A percentile compares a stretch with the other conserved stretches of the same genome.
phyloP scores from a whole-genome alignment of 768 basidiomycete species.

The Gymnopilus dilepis region DNA sequence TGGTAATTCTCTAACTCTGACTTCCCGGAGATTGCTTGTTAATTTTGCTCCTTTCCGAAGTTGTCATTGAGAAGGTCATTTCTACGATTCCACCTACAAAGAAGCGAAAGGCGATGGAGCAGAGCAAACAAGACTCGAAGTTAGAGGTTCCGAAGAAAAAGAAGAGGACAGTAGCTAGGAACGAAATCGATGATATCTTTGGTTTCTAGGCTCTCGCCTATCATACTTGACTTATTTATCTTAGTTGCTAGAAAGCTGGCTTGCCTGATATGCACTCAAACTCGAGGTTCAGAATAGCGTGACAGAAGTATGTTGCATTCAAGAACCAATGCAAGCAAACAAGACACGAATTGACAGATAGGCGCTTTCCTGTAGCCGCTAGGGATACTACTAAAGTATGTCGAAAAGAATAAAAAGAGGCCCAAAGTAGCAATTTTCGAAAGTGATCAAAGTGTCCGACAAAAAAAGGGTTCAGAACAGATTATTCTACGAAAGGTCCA shows the following conservation, averaged over 20 bases:
- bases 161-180: conserved; percentile 45
- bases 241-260: too few species aligned
- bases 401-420: conserved; percentile 18
- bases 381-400: conserved; percentile 25
- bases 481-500: conserved; percentile 37
- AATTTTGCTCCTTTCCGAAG: too few species aligned
- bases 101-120: background rate
- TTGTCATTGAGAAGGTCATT: background rate
- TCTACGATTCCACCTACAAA: too few species aligned
- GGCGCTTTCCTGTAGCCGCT: conserved; percentile 26
- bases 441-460: conserved; percentile 25
- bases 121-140: background rate
- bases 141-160: conserved; percentile 30
- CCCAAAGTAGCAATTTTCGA: conserved; percentile 26
- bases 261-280: too few species aligned
- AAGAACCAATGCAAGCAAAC: conserved; percentile 18
- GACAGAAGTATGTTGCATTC: conserved; percentile 16
- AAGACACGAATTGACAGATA: conserved; percentile 6
- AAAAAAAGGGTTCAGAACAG: conserved; percentile 27
- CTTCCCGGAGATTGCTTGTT: too few species aligned
- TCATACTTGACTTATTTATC: background rate
- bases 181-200: conserved; percentile 79
- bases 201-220: conserved; percentile 34
- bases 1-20: too few species aligned
- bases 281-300: conserved; percentile 14